Conservation (phyloP, 1,284 basidiomycete species). For the Ustilago curta region DNA sequence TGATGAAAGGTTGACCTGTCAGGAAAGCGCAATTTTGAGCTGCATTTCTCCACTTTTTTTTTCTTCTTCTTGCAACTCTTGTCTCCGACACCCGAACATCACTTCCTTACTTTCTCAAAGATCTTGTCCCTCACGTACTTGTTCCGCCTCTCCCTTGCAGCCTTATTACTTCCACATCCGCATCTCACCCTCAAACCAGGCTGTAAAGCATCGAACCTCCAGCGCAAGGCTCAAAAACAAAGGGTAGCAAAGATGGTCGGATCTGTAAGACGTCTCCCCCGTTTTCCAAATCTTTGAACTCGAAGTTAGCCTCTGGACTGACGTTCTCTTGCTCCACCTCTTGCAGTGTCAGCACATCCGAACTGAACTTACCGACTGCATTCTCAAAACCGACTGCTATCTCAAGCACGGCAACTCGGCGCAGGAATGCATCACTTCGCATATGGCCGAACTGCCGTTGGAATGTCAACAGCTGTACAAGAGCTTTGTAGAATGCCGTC, state of each 20-base stretch:
- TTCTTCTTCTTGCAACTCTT: slow-evolving; percentile 3
- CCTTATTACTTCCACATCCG: not conserved
- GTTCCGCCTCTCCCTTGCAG: too few relatives aligned
- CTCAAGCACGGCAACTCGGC: slow-evolving; percentile 41
- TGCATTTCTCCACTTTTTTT: slow-evolving; percentile 20
- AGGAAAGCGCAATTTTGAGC: not conserved
- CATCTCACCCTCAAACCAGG: not conserved
- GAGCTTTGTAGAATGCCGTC: slow-evolving; percentile 55
- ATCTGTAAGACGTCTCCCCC: slow-evolving; percentile 19
- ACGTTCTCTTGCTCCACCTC: not conserved
- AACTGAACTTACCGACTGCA: slow-evolving; percentile 53
- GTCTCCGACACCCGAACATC: slow-evolving; percentile 24
- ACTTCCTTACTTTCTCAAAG: too few relatives aligned
- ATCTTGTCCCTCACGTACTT: too few relatives aligned
- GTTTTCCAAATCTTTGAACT: not conserved
- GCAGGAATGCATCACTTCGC: slow-evolving; percentile 56
- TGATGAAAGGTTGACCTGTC: not conserved
- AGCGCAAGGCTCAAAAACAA: not conserved
- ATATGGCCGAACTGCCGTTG: slow-evolving; percentile 54
- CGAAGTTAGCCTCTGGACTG: too few relatives aligned
- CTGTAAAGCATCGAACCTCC: not conserved
- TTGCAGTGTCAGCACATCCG: slow-evolving; percentile 52
- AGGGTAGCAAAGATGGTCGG: slow-evolving; percentile 30
- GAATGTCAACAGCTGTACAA: slow-evolving; percentile 61
- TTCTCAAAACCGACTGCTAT: slow-evolving; percentile 55